Evolutionary conservation across 2,329 filamentous ascomycete species (phyloP).

Genomic region (Pseudogymnoascus sp.): DNA sequence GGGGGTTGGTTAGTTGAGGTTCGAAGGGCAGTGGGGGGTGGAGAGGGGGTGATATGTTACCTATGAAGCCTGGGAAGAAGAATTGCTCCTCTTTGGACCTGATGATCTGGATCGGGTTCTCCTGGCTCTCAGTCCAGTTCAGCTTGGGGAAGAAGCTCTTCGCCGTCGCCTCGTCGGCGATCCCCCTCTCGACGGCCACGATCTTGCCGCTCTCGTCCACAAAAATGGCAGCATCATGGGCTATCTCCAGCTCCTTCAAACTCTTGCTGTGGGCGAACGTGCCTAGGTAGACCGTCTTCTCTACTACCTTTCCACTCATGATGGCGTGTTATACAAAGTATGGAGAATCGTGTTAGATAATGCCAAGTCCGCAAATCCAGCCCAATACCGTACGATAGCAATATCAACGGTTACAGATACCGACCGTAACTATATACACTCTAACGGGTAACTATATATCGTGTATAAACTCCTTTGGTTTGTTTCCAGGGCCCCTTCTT

Average conservation of each 20-base stretch:
- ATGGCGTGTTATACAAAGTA: conserved; percentile 4
- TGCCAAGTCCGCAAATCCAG: neutral
- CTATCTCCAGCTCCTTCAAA: conserved; percentile 41
- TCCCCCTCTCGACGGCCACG: conserved; percentile 25
- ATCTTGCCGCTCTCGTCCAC: conserved; percentile 47
- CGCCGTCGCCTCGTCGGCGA: conserved; percentile 28
- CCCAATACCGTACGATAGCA: neutral
- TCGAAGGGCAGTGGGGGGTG: neutral
- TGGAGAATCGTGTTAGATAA: neutral
- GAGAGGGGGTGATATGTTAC: conserved; percentile 36
- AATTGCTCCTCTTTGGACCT: conserved; percentile 48
- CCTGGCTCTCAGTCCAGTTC: conserved; percentile 23
- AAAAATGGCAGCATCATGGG: conserved; percentile 38
- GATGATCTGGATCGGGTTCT: neutral
- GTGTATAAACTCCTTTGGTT: conserved; percentile 1
- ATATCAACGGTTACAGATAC: conserved; percentile 3
- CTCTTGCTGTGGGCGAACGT: conserved; percentile 53
- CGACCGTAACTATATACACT: neutral
- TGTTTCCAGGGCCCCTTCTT: neutral
- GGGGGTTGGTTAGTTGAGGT: conserved; percentile 20
- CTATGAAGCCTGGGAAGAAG: conserved; percentile 79
- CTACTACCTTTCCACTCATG: conserved; percentile 15
- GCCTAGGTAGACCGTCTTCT: conserved; percentile 45
- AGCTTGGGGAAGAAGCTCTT: conserved; percentile 26
- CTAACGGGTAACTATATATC: conserved; percentile 6